phyloP scores from a whole-genome alignment of 176 grass and related monocot species.

The Cenchrus purpureus region DNA sequence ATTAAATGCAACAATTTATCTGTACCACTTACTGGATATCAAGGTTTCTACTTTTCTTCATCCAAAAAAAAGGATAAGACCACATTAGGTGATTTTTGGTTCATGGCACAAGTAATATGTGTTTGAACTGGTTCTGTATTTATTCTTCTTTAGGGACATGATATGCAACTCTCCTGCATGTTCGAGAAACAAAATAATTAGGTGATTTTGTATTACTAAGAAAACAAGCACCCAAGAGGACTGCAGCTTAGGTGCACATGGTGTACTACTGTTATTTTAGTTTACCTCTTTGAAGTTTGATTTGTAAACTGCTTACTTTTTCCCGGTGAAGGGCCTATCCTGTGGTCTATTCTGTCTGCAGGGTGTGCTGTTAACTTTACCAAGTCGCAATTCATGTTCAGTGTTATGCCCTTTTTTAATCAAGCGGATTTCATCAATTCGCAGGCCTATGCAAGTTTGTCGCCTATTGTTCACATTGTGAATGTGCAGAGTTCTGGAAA shows the following conservation, averaged over 20 bases:
- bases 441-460: conserved; percentile 88
- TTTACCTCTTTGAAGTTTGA: conserved; percentile 31
- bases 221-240: not conserved
- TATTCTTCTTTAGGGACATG: not conserved
- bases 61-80: not conserved
- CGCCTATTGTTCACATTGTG: conserved; percentile 82
- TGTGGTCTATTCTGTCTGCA: not conserved
- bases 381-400: conserved; percentile 21
- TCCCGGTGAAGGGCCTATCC: not conserved
- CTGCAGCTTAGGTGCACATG: not conserved
- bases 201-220: not conserved
- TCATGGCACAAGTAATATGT: not conserved
- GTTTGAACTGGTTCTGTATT: not conserved
- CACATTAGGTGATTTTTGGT: not conserved
- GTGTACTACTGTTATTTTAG: not conserved
- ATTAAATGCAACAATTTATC: not conserved
- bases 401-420: conserved; percentile 24
- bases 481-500: conserved; percentile 62
- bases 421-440: conserved; percentile 30
- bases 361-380: conserved; percentile 1
- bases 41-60: not conserved
- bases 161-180: not conserved
- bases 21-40: not conserved
- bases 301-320: not conserved
- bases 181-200: not conserved